Evolutionary conservation across 441 rosid genomes (phyloP), one percentile per base, ranked within the genome.

Genomic region (Cnidoscolus chayamansa): DNA sequence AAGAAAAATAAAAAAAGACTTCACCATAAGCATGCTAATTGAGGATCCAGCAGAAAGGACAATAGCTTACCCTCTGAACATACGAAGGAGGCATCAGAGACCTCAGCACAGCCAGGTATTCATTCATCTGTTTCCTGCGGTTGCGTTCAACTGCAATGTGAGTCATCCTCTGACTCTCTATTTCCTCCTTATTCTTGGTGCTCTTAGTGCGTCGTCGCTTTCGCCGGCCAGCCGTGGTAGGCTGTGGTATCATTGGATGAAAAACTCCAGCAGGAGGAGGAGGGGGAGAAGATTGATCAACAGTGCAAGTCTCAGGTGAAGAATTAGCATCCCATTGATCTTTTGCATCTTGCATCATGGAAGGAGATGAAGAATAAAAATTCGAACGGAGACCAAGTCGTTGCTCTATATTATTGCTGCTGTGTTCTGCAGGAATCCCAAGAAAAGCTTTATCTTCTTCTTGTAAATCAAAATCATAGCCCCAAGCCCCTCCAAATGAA

Each of bases 111-210:
- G 95, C 75, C 74, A 92, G 92, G 45, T 92, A 85, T 60, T 89
- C 93, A 74, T 92, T 92, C 98, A 90, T 92, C 60, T 85, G 92
- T 76, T 87, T 92, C 72, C 98, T 85, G 17, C 98, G 84, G 73
- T 90, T 92, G 4, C 98, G 86, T 78, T 92, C 98, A 37, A 92
- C 95, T 2, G 97, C 92, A 88, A 92, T 92, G 90, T 92, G 98
- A 74, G 92, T 90, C 90, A 90, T 92, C 76, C 98, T 89, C 81
- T 92, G 97, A 51, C 76, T 89, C 87, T 83, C 88, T 15, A 88
- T 86, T 5, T 92, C 98, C 74, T 89, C 97, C 79, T 88, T 86
- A 81, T 90, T 88, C 78, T 87, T 90, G 48, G 81, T 77, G 68
- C 73, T 84, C 86, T 77, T 88, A 40, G 90, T 64, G 45, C 97